Base-by-base conservation (phyloP, 495 filamentous ascomycete genomes). In the Xylaria bambusicola region DNA sequence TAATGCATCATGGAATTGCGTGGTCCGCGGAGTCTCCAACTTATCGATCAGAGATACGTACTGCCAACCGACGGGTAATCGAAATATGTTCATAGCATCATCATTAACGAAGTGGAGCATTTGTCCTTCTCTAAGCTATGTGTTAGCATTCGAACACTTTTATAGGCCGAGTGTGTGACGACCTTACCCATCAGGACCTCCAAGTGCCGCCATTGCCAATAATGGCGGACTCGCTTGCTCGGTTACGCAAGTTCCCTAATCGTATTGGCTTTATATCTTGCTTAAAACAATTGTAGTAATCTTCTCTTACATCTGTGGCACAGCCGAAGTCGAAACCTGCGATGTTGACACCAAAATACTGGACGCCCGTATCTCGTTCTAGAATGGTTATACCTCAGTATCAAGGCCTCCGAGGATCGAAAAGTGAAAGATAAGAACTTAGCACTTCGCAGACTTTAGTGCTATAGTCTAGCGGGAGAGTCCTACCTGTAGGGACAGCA, bases 91-190 rank as follows among this genome's bases (percentile, higher is more conserved):
- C 62, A 84, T 71, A 44, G 73, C 67, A 49, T 80, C 74, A 52
- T 80, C 73, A 13, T 73, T 78, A 53, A 71, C 64, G 56, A 84
- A 86, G 67, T 86, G 83, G 18, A 77, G 66, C 77, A 86, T 86
- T 64, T 86, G 83, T n/a, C 62, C 75, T 6, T 70, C 49, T 9
- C 67, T 66, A 38, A 9, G 26, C 35, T 20, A n/a, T 3, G 36
- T 6, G 15, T 53, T 29, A 53, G 35, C 23, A 17, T 13, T 9
- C 23, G 18, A 2, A 2, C 21, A 21, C 15, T 7, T 17, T 26
- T 2, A 17, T 20, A n/a, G 23, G 50, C 50, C 29, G 20, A 31
- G 20, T 38, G 6, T 52, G 31, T 10, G 1, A 24, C n/a, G 18
- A 27, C 29, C 33, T 29, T 64, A 69, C 57, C 73, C 73, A 65